phyloP scores from a whole-genome alignment of 176 grass and related monocot species.

The Aegilops speltoides region DNA sequence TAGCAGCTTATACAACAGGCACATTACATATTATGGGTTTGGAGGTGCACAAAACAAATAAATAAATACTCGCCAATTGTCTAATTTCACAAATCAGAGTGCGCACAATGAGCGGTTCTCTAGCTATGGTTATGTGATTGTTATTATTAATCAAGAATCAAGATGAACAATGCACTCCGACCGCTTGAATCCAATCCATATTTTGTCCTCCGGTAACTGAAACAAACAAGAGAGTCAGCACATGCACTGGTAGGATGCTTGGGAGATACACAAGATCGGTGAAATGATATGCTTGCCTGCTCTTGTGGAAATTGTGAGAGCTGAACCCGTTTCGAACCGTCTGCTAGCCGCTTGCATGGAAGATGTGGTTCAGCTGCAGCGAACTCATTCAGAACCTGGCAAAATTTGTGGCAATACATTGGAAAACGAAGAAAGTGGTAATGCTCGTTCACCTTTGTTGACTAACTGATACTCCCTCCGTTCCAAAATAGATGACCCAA shows the following conservation, averaged over 20 bases:
- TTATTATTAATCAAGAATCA: constrained; percentile 30
- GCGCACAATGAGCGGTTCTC: constrained; percentile 27
- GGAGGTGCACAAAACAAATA: constrained; percentile 19
- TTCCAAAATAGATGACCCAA: too few relatives aligned
- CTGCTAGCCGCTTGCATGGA: constrained; percentile 81
- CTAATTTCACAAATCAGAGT: constrained; percentile 24
- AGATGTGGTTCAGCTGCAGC: constrained; percentile 58
- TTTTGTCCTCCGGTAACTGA: constrained; percentile 47
- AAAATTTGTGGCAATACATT: constrained; percentile 46
- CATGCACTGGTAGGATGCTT: background rate
- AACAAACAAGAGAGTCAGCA: background rate
- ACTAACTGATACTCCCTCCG: constrained; percentile 10
- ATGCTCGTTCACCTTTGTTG: background rate
- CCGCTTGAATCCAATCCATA: constrained; percentile 16
- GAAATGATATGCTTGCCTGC: constrained; percentile 19
- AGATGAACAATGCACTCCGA: constrained; percentile 43
- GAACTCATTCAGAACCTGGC: constrained; percentile 95
- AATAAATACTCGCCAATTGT: constrained; percentile 25
- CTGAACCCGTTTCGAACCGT: constrained; percentile 82
- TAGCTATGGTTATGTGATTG: constrained; percentile 12
- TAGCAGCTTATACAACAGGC: constrained; percentile 38
- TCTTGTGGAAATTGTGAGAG: constrained; percentile 48
- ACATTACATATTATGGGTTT: background rate
- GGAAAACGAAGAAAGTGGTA: constrained; percentile 14
- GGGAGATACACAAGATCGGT: too few relatives aligned